Percentiles rank a stretch among this genome's conserved stretches.
These are phyloP conservation scores for Rhizopus microsporus DNA, from an alignment of 371 early-diverging fungal genomes.

Conservation along the genomic window DNA sequence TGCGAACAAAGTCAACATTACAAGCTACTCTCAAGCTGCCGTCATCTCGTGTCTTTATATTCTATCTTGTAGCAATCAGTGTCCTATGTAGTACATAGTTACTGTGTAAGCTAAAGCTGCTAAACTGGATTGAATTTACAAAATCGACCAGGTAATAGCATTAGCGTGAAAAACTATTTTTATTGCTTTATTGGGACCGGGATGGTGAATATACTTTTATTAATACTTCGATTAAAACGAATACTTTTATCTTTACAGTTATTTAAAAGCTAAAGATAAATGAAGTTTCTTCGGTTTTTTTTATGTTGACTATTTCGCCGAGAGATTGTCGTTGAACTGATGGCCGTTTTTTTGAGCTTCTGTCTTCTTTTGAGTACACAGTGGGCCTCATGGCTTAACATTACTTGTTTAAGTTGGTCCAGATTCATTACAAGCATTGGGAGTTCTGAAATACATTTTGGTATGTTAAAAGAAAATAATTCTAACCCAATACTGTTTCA, in stretches of 20 bases:
- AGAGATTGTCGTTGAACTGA: neutral
- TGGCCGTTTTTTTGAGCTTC: neutral
- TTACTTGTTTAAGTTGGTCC: constrained; percentile 22
- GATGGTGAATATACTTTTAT: no score
- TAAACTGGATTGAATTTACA: no score
- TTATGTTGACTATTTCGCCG: no score
- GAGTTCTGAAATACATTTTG: constrained; percentile 14
- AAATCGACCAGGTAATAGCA: no score
- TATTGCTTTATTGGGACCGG: no score
- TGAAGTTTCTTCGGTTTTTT: neutral
- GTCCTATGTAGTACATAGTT: no score
- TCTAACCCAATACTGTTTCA: constrained; percentile 18
- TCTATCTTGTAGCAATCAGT: no score
- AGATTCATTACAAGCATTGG: constrained; percentile 10
- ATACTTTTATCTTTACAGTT: neutral
- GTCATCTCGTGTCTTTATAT: no score
- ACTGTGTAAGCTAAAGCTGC: no score
- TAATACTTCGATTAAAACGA: neutral
- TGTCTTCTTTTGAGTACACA: constrained; percentile 2
- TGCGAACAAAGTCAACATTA: no score
- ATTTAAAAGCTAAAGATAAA: neutral
- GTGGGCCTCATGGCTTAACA: constrained; percentile 16
- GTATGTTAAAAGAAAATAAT: constrained; percentile 11
- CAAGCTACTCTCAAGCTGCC: no score
- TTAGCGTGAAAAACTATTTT: no score